Percentiles rank a stretch among this genome's conserved stretches.
Evolutionary conservation across 2,329 filamentous ascomycete species (phyloP).

Genomic region (Phaeosphaeriaceae sp.): DNA sequence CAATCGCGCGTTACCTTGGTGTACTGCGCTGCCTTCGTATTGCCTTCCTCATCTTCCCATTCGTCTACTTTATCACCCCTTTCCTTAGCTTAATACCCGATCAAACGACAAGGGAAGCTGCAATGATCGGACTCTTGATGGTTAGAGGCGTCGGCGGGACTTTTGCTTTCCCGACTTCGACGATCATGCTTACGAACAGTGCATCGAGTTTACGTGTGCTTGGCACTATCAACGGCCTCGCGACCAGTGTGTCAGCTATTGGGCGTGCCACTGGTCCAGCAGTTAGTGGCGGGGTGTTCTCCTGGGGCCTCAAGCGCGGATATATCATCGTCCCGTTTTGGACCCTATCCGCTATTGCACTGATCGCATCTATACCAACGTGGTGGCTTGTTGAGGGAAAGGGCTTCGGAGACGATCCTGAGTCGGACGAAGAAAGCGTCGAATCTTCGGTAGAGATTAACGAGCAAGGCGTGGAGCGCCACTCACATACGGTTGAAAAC

Average conservation of each 20-base stretch:
- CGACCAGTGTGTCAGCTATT: constrained; percentile 80
- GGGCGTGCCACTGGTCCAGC: constrained; percentile 82
- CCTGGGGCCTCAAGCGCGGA: constrained; percentile 74
- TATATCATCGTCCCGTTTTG: constrained; percentile 85
- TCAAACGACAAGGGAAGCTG: constrained; percentile 60
- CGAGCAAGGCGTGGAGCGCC: constrained; percentile 9
- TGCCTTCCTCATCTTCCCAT: constrained; percentile 71
- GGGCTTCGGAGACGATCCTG: constrained; percentile 61
- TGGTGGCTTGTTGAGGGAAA: constrained; percentile 78
- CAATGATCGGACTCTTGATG: constrained; percentile 71
- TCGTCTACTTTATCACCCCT: constrained; percentile 81
- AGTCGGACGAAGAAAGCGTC: constrained; percentile 45
- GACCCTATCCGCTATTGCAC: constrained; percentile 69
- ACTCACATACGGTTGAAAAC: constrained; percentile 7
- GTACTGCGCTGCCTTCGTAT: constrained; percentile 74
- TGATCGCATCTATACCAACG: constrained; percentile 72
- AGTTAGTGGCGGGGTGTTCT: constrained; percentile 73
- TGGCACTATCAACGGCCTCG: constrained; percentile 89
- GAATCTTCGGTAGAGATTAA: background rate
- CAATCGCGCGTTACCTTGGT: constrained; percentile 73
- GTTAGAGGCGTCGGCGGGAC: constrained; percentile 78
- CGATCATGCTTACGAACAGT: constrained; percentile 89
- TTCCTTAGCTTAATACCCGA: constrained; percentile 72
- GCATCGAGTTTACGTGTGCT: constrained; percentile 76
- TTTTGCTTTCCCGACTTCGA: constrained; percentile 86